Evolutionary conservation across 257 asterid genomes (phyloP), one percentile per base, ranked within the genome.

Genomic region (Jaltomata sinuosa): DNA sequence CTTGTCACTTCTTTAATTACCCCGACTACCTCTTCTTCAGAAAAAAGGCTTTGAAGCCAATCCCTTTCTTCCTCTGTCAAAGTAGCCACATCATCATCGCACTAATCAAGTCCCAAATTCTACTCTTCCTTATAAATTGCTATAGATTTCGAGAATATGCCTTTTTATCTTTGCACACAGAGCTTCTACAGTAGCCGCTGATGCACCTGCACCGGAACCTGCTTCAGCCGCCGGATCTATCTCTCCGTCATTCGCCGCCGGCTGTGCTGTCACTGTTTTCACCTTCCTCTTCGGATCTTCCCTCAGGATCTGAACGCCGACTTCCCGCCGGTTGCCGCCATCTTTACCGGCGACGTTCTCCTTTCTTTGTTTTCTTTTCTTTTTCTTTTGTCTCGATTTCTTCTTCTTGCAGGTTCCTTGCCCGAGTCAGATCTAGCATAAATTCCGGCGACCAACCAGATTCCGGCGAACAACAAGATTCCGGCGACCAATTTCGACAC

Each of bases 221-320:
- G 85, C 82, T 1, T 90, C 94, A 8, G 36, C 91, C 3, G 91
- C 87, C 57, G 89, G 86, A 19, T 57, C 88, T 4, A 61, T 82
- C 12, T 88, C 88, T 11, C 67, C 67, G 18, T 59, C 6, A 25
- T 59, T 59, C 32, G 67, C 34, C 34, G 34, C 74, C 22, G 89
- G 91, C 10, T 84, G 74, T 62, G 88, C 89, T 64, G 81, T 85
- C 78, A 89, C 91, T 7, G 65, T 82, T 2, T 90, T 61, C 38
- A 42, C 92, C 25, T 86, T 83, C 59, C n/a, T 52, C 55, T 52
- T 52, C 7, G 55, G 55, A 52, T 52, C 45, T 38, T 1, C 45
- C 8, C 42, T 38, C 45, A 38, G 8, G 45, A 38, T 38, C 8
- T 38, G 45, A 38, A n/a, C n/a, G n/a, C n/a, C n/a, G n/a, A n/a